These are phyloP conservation scores for Podospora sp. DNA, from an alignment of 495 filamentous ascomycete species.

Conservation along the genomic window DNA sequence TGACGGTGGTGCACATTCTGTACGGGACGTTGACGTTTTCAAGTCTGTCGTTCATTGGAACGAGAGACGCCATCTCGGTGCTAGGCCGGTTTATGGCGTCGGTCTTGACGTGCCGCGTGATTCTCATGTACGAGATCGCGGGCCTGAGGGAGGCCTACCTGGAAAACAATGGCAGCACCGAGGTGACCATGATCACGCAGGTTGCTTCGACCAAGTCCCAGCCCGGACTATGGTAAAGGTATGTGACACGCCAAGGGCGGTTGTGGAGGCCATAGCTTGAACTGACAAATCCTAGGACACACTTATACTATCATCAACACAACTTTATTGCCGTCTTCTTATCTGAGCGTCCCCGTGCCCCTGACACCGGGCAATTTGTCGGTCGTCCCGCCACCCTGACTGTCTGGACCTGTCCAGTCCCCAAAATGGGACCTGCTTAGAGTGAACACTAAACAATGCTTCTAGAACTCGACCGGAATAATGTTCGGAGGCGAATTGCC, in stretches of 20 bases:
- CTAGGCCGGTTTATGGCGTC: conserved; percentile 28
- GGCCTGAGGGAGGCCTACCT: conserved; percentile 19
- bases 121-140: conserved; percentile 33
- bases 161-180: neutral
- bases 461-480: neutral
- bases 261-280: too few species aligned
- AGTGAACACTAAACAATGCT: neutral
- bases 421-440: too few species aligned
- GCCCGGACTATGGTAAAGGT: neutral
- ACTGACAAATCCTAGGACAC: too few species aligned
- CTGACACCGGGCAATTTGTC: too few species aligned
- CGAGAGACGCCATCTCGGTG: conserved; percentile 24
- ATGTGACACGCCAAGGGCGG: neutral
- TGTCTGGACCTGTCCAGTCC: too few species aligned
- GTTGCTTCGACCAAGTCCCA: neutral
- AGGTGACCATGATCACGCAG: neutral
- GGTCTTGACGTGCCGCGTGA: conserved; percentile 24
- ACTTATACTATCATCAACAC: too few species aligned
- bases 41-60: conserved; percentile 29
- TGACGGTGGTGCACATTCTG: conserved; percentile 25
- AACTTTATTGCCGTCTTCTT: too few species aligned
- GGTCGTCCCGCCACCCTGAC: too few species aligned
- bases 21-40: conserved; percentile 34
- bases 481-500: neutral
- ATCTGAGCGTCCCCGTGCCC: too few species aligned